Base-by-base conservation (phyloP, 148 eudicot species). In the Fagopyrum tataricum region DNA sequence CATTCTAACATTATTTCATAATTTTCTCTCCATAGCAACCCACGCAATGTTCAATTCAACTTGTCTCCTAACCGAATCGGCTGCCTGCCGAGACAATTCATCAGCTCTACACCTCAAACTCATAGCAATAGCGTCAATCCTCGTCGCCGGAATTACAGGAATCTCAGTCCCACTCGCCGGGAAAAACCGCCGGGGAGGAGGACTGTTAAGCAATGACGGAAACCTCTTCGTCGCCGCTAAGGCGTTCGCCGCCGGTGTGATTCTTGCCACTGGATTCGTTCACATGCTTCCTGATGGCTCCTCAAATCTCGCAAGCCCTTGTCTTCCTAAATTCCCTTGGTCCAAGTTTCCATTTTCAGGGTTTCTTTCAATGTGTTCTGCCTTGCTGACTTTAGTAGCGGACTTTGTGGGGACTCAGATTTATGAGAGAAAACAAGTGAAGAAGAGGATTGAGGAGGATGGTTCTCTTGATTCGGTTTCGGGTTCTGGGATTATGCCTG, bases 231-330 rank as follows among this genome's bases (percentile, higher is more conserved):
- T 84, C 0, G 78, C 87, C 18, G 78, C 87, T 0, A 87, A 87
- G 59, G 86, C 87, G 1, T 81, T 87, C 72, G 90, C 90, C 13
- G 87, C 90, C 8, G 90, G 90, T 7, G 85, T 87, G 0, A 84
- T 87, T 10, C 77, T 87, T 0, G 90, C 85, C n/a, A 85, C 87
- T 0, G 98, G 96, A 9, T 91, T 94, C 55, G 98, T 94, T 39
- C 98, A 94, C 83, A 94, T 94, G 90, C 56, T 94, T 7, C 93
- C 98, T 3, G 98, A 90, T 49, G 98, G 87, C 64, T 76, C 90
- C 8, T 15, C 79, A 24, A 83, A 91, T 2, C 78, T 94, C 5
- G 82, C 96, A 1, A 81, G 90, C 68, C 17, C 80, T 4, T 94
- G 98, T 70, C 81, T 94, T 6, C 97, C 98, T 0, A 68, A 42